Base-by-base conservation (phyloP, 176 grass and related monocot species). In the Musa troglodytarum region DNA sequence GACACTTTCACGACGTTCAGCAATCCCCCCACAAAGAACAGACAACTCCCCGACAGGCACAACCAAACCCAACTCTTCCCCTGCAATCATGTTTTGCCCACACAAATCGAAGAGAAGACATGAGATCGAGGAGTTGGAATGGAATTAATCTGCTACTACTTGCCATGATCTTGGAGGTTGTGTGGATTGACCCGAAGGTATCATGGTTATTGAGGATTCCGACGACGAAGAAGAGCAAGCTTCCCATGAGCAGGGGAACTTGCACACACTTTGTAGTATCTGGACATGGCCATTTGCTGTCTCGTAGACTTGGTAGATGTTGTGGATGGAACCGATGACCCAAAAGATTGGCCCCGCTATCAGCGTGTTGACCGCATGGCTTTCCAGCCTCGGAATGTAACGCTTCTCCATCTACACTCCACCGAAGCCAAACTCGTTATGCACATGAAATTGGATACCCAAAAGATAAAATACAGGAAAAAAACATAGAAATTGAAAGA, bases 1-100 rank as follows among this genome's bases (percentile, higher is more conserved):
- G 89, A 93, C 81, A 98, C 95, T 65, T 98, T 98, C 43, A 86
- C 77, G 0, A 93, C 86, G 81, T 98, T 98, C 72, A 93, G 9
- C 21, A 91, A 10, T 9, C 78, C 90, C 43, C 84, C 95, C 0
- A 68, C 53, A 6, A 87, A 52, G 82, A 98, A 91, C 19, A 93
- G 82, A 1, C 85, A 34, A 84, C 94, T 93, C 12, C 88, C 86
- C 49, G 28, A 76, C 11, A 98, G 61, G 59, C 86, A 81, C 54
- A 87, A 74, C 90, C 86, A 93, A 25, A 53, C 64, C 88, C 95
- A 91, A 68, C 61, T 76, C 80, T 74, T 76, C 77, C 87, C 86
- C 94, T 98, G 84, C 29, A 73, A 57, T 54, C n/a, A 73, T 49
- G 7, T 50, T 62, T 58, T 58, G 62, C 43, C 8, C 2, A 61